Percentiles rank a stretch among this genome's conserved stretches.
Evolutionary conservation across 78 protist genomes (phyloP).

Genomic region (Capsaspora owczarzaki): DNA sequence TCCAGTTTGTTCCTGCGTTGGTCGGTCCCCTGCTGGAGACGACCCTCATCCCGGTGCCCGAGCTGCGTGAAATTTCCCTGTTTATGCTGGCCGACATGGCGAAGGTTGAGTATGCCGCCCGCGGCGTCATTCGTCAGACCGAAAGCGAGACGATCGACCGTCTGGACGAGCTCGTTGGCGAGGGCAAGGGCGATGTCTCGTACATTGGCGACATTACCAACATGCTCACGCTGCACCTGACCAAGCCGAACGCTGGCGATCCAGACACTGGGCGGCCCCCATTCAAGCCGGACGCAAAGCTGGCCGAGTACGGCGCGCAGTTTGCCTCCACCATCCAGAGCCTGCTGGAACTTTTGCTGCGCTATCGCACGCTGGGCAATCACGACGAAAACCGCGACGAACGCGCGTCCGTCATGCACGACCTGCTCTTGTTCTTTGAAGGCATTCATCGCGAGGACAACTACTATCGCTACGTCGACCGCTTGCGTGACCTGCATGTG

Average conservation of each 20-base stretch:
- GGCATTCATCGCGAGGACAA: constrained; percentile 53
- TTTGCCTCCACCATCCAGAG: neutral
- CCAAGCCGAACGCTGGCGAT: no score
- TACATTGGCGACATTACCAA: neutral
- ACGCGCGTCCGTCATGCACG: neutral
- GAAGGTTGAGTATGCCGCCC: neutral
- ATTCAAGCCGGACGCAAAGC: neutral
- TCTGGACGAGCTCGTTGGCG: neutral
- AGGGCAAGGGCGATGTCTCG: neutral
- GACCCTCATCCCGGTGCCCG: neutral
- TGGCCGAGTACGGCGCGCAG: neutral
- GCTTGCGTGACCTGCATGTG: constrained; percentile 46
- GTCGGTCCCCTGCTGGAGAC: constrained; percentile 5
- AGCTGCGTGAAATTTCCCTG: neutral
- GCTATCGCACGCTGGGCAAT: neutral
- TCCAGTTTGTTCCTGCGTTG: neutral
- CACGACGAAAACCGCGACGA: neutral
- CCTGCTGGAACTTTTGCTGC: neutral
- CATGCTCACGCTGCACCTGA: neutral
- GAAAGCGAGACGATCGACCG: constrained; percentile 2
- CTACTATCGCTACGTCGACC: constrained; percentile 55
- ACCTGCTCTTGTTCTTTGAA: constrained; percentile 13
- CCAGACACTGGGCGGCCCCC: no score
- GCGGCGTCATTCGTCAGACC: neutral
- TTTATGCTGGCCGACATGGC: neutral